Base-by-base conservation (phyloP, 2,329 filamentous ascomycete genomes). In the Sporothrix mexicana region DNA sequence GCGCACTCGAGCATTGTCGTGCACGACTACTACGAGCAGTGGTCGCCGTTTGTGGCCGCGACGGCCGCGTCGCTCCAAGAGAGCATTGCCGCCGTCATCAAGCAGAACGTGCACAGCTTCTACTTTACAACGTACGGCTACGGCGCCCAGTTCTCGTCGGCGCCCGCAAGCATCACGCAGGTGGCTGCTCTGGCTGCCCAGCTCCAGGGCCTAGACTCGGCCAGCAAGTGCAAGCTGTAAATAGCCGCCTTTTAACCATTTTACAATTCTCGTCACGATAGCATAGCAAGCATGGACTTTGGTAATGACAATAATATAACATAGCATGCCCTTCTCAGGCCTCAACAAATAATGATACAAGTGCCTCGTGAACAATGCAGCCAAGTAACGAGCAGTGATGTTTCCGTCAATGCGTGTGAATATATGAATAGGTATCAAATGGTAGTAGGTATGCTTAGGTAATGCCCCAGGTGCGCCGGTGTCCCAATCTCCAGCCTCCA, bases 21-120 rank as follows among this genome's bases (percentile, higher is more conserved):
- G 23, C 75, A 76, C 72, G 75, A 76, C 62, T 72, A 62, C n/a
- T 76, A 76, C 67, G 71, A 76, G 43, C 47, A 55, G n/a, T 75
- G 62, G 59, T 45, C 43, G 3, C 74, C 75, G 49, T 76, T 72
- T 62, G 15, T 20, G 9, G 13, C 57, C 3, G 74, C 74, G 0
- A 30, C 74, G 6, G 43, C 73, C 25, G 9, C 68, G 5, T 30
- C 47, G 30, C 72, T 76, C 0, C 25, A 73, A 59, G 45, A 10
- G 0, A 53, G 67, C 57, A 66, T 76, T 15, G 64, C 25, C 2
- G 74, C 71, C 8, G 59, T 73, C 20, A 43, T 73, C 23, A 23
- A 17, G 51, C 73, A 73, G 71, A 68, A 67, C 41, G 62, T 76
- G 45, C 75, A 76, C 71, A 75, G 74, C 61, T 74, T 76, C 41